A percentile compares a stretch with the other conserved stretches of the same genome.
These are phyloP conservation scores for Epipyxis sp. DNA, from an alignment of 108 stramenopile species.

Conservation along the genomic window DNA sequence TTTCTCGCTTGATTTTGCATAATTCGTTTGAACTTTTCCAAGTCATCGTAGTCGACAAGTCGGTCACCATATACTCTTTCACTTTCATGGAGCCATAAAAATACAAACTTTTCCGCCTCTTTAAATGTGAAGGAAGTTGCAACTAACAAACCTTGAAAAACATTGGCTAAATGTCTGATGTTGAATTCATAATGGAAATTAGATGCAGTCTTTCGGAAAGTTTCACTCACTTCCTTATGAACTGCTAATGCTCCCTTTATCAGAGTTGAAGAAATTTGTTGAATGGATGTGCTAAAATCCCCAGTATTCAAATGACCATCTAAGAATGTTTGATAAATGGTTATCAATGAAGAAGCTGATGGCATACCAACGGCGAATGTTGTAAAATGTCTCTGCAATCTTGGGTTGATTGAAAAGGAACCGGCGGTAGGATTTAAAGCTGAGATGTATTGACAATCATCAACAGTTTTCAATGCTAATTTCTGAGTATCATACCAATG, in stretches of 20 bases:
- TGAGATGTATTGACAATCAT: slow-evolving; percentile 57
- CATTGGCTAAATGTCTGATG: slow-evolving; percentile 65
- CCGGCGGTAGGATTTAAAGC: slow-evolving; percentile 68
- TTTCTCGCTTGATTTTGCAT: slow-evolving; percentile 62
- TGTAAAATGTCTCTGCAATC: slow-evolving; percentile 58
- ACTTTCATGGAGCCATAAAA: slow-evolving; percentile 70
- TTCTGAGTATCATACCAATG: slow-evolving; percentile 57
- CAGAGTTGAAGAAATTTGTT: slow-evolving; percentile 42
- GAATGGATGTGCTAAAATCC: slow-evolving; percentile 39
- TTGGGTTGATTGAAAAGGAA: slow-evolving; percentile 57
- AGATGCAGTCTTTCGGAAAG: slow-evolving; percentile 64
- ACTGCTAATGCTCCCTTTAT: slow-evolving; percentile 59
- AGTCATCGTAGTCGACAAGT: slow-evolving; percentile 57
- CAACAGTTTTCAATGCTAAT: slow-evolving; percentile 43
- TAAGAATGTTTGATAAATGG: slow-evolving; percentile 66
- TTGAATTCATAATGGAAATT: slow-evolving; percentile 78
- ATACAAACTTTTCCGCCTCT: slow-evolving; percentile 59
- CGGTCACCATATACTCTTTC: slow-evolving; percentile 72
- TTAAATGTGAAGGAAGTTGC: slow-evolving; percentile 49
- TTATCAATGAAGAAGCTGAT: slow-evolving; percentile 52
- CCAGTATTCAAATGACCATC: slow-evolving; percentile 58
- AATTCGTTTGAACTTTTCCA: slow-evolving; percentile 48
- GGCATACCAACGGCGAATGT: slow-evolving; percentile 61
- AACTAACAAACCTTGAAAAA: slow-evolving; percentile 68
- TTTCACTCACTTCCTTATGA: slow-evolving; percentile 50